phyloP scores from a whole-genome alignment of 2,329 filamentous ascomycete genomes.

The Pseudogymnoascus sp. region DNA sequence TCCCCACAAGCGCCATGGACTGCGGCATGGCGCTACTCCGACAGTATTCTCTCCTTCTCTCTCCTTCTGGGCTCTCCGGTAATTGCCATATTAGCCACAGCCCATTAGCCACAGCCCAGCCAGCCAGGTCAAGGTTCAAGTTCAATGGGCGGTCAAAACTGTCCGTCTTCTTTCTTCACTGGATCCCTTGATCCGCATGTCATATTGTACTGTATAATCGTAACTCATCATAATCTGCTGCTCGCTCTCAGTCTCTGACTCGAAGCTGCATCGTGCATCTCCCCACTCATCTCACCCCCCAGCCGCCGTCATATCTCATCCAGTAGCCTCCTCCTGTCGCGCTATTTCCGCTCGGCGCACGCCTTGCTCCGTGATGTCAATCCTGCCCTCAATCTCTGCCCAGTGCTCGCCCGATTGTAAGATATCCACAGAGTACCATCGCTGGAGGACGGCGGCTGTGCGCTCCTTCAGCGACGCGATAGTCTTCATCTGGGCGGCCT shows the following conservation, averaged over 20 bases:
- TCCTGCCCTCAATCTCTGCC: slow-evolving; percentile 26
- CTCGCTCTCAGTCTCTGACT: not conserved
- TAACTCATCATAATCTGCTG: slow-evolving; percentile 1
- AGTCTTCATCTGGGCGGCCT: slow-evolving; percentile 24
- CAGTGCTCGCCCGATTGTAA: slow-evolving; percentile 25
- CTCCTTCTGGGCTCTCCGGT: not conserved
- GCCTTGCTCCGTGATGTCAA: slow-evolving; percentile 23
- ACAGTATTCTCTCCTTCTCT: not conserved
- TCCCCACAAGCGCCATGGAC: not conserved
- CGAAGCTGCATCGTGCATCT: not conserved
- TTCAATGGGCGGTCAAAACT: not conserved
- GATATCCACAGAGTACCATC: slow-evolving; percentile 26
- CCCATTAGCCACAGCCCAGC: not conserved
- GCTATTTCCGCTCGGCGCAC: slow-evolving; percentile 19
- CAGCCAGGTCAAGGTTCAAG: not conserved
- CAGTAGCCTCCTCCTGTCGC: slow-evolving; percentile 15
- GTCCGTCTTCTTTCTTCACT: not conserved
- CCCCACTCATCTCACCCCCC: not conserved
- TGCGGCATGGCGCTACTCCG: not conserved
- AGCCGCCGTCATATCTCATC: not conserved
- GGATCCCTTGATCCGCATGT: not conserved
- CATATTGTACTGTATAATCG: not conserved
- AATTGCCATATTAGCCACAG: not conserved
- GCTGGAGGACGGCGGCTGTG: slow-evolving; percentile 25
- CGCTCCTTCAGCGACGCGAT: slow-evolving; percentile 23